Conservation (phyloP, 179 eudicot species). For the Dionaea muscipula region DNA sequence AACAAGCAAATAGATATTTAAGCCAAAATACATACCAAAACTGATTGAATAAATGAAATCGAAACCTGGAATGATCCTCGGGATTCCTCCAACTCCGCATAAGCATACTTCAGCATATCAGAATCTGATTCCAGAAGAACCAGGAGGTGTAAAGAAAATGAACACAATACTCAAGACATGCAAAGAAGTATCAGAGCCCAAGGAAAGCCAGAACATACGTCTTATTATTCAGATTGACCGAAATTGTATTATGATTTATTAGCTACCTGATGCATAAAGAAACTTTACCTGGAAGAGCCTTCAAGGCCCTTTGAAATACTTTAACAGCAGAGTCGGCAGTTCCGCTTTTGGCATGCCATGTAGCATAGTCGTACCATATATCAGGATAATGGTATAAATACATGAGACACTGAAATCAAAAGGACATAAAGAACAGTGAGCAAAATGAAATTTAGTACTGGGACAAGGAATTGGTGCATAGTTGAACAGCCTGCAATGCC, state of each 20-base stretch:
- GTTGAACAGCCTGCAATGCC: too few species aligned
- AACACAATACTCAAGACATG: neutral
- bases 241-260: neutral
- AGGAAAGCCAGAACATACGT: neutral
- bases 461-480: neutral
- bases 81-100: slow-evolving; percentile 94
- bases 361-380: slow-evolving; percentile 95
- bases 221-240: neutral
- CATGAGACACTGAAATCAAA: slow-evolving; percentile 76
- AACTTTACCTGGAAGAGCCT: slow-evolving; percentile 88
- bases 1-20: neutral
- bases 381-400: slow-evolving; percentile 97
- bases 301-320: slow-evolving; percentile 76
- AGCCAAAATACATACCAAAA: neutral
- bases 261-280: slow-evolving; percentile 5
- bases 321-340: slow-evolving; percentile 78
- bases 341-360: slow-evolving; percentile 93
- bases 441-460: slow-evolving; percentile 7
- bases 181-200: neutral
- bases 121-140: slow-evolving; percentile 41
- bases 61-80: slow-evolving; percentile 90
- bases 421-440: slow-evolving; percentile 7
- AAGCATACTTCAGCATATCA: slow-evolving; percentile 78
- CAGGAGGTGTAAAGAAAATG: neutral
- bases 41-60: neutral